Conservation (phyloP, 2,329 filamentous ascomycete genomes). For the Cordyceps cateniannulata region DNA sequence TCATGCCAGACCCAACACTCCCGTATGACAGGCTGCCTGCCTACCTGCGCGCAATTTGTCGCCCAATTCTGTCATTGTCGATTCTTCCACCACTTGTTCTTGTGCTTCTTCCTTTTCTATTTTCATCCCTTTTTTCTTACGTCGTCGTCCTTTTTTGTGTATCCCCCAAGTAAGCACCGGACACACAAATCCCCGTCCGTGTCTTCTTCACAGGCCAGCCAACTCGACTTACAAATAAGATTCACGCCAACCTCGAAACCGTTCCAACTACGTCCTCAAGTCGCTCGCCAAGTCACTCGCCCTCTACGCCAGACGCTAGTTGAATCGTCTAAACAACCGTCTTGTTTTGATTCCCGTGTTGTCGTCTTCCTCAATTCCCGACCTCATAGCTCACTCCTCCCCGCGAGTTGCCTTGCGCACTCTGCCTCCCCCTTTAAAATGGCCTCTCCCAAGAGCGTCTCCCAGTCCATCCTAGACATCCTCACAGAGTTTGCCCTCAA, state of each 20-base stretch:
- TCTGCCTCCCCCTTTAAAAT: background rate
- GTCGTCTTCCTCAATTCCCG: too few species aligned
- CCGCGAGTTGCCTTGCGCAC: background rate
- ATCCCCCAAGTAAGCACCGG: background rate
- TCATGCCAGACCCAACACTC: background rate
- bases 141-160: background rate
- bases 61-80: background rate
- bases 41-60: background rate
- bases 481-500: constrained; percentile 22
- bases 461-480: constrained; percentile 19
- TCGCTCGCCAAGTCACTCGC: background rate
- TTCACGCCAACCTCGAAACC: background rate
- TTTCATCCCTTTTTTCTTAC: background rate
- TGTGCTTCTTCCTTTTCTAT: background rate
- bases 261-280: background rate
- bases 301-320: too few species aligned
- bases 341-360: background rate
- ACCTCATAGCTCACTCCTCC: background rate
- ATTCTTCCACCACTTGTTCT: background rate
- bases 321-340: background rate
- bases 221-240: background rate
- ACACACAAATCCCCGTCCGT: too few species aligned
- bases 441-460: background rate
- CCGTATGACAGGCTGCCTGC: background rate
- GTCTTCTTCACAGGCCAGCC: background rate